Conservation (phyloP, 805 yeast genomes). For the Nematodospora valgi region DNA sequence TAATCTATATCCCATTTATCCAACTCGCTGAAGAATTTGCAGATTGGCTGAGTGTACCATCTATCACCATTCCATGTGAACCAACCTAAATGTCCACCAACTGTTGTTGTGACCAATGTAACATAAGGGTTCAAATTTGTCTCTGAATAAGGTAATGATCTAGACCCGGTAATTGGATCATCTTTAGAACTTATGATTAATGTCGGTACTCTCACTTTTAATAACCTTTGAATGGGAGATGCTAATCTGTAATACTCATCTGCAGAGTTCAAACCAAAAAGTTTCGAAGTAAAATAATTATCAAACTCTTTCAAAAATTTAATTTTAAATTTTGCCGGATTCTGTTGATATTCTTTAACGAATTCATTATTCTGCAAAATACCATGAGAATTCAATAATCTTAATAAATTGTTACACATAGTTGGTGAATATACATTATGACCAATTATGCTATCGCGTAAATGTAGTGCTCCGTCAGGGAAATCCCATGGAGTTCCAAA, state of each 20-base stretch:
- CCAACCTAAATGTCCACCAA: conserved; percentile 73
- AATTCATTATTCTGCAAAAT: conserved; percentile 20
- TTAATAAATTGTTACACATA: conserved; percentile 38
- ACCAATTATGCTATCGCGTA: conserved; percentile 41
- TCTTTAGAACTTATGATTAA: conserved; percentile 59
- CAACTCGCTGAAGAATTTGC: conserved; percentile 31
- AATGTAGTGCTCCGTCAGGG: conserved; percentile 47
- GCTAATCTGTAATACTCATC: conserved; percentile 63
- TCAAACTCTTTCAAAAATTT: conserved; percentile 56
- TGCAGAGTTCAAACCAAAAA: conserved; percentile 62
- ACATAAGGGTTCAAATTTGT: conserved; percentile 55
- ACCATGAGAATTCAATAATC: conserved; percentile 29
- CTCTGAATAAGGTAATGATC: conserved; percentile 50
- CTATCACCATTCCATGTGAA: conserved; percentile 28
- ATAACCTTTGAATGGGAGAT: conserved; percentile 55
- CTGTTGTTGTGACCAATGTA: conserved; percentile 52
- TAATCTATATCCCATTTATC: conserved; percentile 23
- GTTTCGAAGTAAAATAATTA: conserved; percentile 53
- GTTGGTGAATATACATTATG: conserved; percentile 37
- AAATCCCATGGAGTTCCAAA: conserved; percentile 77
- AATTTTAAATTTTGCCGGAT: conserved; percentile 30
- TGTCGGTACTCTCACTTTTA: conserved; percentile 58
- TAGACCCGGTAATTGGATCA: conserved; percentile 62
- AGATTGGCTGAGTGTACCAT: conserved; percentile 39
- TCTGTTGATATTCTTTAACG: conserved; percentile 22